Evolutionary conservation across 2,329 filamentous ascomycete genomes (phyloP).

Genomic region (Lachnellula arida): DNA sequence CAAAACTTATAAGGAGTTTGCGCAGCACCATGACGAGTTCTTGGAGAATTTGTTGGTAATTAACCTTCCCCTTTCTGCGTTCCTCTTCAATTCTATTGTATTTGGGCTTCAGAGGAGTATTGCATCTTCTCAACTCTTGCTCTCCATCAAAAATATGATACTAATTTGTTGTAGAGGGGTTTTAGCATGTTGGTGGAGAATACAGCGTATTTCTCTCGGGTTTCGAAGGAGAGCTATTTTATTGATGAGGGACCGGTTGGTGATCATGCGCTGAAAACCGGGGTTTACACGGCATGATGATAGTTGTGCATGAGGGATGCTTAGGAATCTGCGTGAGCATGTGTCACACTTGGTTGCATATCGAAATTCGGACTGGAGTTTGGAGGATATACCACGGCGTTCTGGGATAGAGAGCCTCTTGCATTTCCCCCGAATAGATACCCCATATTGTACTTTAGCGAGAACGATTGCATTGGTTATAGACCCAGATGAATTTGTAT

Average conservation of each 20-base stretch:
- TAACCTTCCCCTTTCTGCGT: too few relatives aligned
- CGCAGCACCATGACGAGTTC: constrained; percentile 6
- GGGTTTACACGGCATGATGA: background rate
- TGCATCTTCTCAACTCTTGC: too few relatives aligned
- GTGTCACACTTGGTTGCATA: too few relatives aligned
- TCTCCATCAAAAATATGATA: too few relatives aligned
- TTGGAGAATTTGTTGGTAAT: background rate
- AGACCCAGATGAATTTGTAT: too few relatives aligned
- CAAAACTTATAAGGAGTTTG: constrained; percentile 1
- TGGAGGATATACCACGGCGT: too few relatives aligned
- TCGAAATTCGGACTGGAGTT: too few relatives aligned
- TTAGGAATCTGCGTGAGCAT: too few relatives aligned
- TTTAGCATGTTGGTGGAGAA: background rate
- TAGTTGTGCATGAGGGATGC: too few relatives aligned
- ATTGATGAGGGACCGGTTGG: background rate
- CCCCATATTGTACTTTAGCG: background rate
- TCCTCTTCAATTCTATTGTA: too few relatives aligned
- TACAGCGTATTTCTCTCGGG: background rate
- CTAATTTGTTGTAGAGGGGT: background rate
- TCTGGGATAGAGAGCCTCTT: background rate
- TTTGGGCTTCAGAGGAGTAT: too few relatives aligned
- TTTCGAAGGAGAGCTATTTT: background rate
- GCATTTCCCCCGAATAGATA: background rate
- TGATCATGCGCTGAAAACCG: background rate
- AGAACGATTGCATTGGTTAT: too few relatives aligned